Base-by-base conservation (phyloP, 352 stramenopile genomes). In the Globisporangium solare region DNA sequence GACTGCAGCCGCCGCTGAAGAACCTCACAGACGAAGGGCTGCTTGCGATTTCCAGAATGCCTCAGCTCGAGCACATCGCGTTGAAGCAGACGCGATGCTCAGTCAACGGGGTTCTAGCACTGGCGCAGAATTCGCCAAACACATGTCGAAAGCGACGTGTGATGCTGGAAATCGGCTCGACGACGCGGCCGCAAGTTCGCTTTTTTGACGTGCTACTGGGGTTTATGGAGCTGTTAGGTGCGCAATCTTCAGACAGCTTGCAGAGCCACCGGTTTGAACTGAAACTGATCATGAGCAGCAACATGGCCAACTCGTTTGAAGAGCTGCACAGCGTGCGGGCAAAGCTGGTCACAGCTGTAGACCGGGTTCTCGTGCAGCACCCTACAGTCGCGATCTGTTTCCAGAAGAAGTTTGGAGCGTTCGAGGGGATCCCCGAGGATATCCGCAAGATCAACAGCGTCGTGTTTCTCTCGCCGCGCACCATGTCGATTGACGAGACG, bases 71-170 rank as follows among this genome's bases (percentile, higher is more conserved):
- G 20, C 14, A 15, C 10, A 62, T 62, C 15, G 32, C 47, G 8
- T 21, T 62, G 15, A 62, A 62, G 49, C 47, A 62, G 18, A 51
- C 27, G 10, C 24, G 17, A 12, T 50, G 47, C 13, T 47, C 56
- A 1, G 47, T 24, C 6, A 18, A 45, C 4, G 56, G 37, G 0
- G 32, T 62, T n/a, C 40, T 62, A 2, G 49, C 39, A 12, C 20
- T 62, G 14, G 20, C 48, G 0, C 15, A 32, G 54, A 40, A 60
- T 35, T 35, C 15, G 1, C 45, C 45, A 18, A 35, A 24, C 22
- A 20, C 54, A 13, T 15, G 35, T 15, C 14, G 41, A n/a, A 47
- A 41, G 35, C 43, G 54, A 21, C 37, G 20, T 4, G 35, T 60
- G 13, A 8, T 47, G 13, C 5, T 60, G 45, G 54, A 54, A 48